These are phyloP conservation scores for Dactylellina parvicollis DNA, from an alignment of 2,329 filamentous ascomycete genomes.

Conservation along the genomic window DNA sequence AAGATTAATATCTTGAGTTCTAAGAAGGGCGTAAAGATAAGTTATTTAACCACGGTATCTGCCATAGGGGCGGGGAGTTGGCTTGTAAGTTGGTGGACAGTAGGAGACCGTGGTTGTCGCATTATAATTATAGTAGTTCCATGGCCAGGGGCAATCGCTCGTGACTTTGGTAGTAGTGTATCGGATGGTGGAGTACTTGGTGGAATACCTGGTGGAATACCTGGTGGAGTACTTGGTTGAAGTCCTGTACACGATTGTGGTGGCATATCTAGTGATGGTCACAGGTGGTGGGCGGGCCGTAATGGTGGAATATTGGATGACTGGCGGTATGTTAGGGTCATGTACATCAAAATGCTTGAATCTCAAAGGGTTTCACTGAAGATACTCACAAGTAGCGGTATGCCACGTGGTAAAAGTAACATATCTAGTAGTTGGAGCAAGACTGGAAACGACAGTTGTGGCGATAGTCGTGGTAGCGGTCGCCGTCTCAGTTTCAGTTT, in stretches of 20 bases:
- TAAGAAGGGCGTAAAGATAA: neutral
- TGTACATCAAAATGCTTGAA: neutral
- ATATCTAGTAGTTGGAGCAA: slow-evolving; percentile 32
- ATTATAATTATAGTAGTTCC: slow-evolving; percentile 14
- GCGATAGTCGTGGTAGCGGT: slow-evolving; percentile 8
- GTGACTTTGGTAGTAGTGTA: slow-evolving; percentile 31
- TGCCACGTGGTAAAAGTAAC: slow-evolving; percentile 13
- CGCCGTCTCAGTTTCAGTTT: neutral
- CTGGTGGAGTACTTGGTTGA: slow-evolving; percentile 9
- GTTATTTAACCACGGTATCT: slow-evolving; percentile 35
- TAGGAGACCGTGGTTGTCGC: slow-evolving; percentile 24
- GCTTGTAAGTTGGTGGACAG: slow-evolving; percentile 18
- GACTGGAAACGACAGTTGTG: slow-evolving; percentile 6
- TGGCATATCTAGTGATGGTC: slow-evolving; percentile 27
- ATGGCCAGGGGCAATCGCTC: slow-evolving; percentile 30
- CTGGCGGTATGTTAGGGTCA: slow-evolving; percentile 1
- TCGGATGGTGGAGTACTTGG: slow-evolving; percentile 17
- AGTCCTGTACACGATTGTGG: slow-evolving; percentile 14
- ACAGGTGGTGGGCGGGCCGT: slow-evolving; percentile 10
- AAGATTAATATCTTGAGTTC: no score
- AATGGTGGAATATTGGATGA: slow-evolving; percentile 14
- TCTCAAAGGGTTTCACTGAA: neutral
- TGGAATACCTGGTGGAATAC: slow-evolving; percentile 1
- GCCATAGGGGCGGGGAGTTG: slow-evolving; percentile 17
- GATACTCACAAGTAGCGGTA: slow-evolving; percentile 28